Conservation (phyloP, 2,329 filamentous ascomycete species). For the Pestalotiopsis sp. region DNA sequence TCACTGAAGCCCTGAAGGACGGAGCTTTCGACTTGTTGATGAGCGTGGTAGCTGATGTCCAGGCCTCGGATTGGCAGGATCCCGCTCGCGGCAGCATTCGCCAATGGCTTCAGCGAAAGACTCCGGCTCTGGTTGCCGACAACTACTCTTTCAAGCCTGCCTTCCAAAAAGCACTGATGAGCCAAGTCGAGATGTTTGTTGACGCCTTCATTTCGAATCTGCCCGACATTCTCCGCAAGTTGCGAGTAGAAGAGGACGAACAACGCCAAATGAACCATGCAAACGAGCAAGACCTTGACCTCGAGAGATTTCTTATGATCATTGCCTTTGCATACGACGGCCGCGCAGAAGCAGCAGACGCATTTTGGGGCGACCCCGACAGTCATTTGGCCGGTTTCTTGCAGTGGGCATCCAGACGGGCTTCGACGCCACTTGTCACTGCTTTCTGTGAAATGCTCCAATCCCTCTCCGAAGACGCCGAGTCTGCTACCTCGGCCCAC, state of each 20-base stretch:
- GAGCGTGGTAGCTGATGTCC: slow-evolving; percentile 80
- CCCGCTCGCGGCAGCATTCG: slow-evolving; percentile 82
- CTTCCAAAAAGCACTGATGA: slow-evolving; percentile 75
- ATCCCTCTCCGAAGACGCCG: slow-evolving; percentile 80
- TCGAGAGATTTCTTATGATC: slow-evolving; percentile 90
- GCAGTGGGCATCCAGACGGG: slow-evolving; percentile 93
- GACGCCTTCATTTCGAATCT: slow-evolving; percentile 95
- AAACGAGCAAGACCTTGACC: slow-evolving; percentile 70
- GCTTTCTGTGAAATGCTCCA: slow-evolving; percentile 97
- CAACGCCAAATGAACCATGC: slow-evolving; percentile 71
- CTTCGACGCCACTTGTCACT: slow-evolving; percentile 93
- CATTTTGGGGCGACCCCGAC: slow-evolving; percentile 91
- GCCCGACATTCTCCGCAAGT: slow-evolving; percentile 84
- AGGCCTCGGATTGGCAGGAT: slow-evolving; percentile 83
- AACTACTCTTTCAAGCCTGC: slow-evolving; percentile 69
- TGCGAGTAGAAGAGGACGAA: slow-evolving; percentile 89
- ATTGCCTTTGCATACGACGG: slow-evolving; percentile 91
- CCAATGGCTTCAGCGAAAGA: slow-evolving; percentile 80
- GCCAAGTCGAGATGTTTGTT: slow-evolving; percentile 82
- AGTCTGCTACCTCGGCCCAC: slow-evolving; percentile 84
- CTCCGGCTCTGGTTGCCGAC: slow-evolving; percentile 69
- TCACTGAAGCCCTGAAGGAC: slow-evolving; percentile 79
- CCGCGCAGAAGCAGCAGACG: slow-evolving; percentile 79
- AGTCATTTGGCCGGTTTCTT: slow-evolving; percentile 93
- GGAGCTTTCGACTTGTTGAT: slow-evolving; percentile 92